Evolutionary conservation across 768 basidiomycete species (phyloP).

Genomic region (Russula sp.): DNA sequence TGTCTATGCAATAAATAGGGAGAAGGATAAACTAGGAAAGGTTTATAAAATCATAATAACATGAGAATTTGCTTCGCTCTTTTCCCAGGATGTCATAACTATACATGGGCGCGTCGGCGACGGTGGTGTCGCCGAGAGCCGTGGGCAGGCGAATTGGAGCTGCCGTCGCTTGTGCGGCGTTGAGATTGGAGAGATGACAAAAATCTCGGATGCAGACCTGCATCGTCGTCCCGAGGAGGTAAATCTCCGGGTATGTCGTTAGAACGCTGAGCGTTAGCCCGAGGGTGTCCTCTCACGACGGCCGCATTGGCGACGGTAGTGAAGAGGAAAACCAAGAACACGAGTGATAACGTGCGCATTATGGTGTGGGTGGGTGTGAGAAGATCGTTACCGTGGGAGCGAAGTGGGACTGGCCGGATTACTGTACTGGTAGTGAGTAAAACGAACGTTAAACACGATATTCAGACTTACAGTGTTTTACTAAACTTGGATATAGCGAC

Average conservation of each 20-base stretch:
- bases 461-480: background rate
- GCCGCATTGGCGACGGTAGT: slow-evolving; percentile 10
- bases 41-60: background rate
- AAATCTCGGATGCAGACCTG: background rate
- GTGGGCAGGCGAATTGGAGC: background rate
- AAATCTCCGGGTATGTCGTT: background rate
- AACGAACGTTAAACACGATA: background rate
- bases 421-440: background rate
- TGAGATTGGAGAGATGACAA: slow-evolving; percentile 5
- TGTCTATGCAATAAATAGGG: background rate
- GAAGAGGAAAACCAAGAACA: slow-evolving; percentile 11
- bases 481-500: background rate
- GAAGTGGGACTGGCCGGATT: background rate
- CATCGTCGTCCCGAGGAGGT: background rate
- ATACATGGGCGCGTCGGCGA: slow-evolving; percentile 23
- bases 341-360: slow-evolving; percentile 10
- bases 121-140: slow-evolving; percentile 11
- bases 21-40: background rate
- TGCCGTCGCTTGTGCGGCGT: background rate
- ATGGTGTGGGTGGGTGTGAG: background rate
- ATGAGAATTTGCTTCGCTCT: background rate
- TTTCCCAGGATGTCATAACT: background rate
- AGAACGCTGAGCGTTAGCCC: too few species aligned
- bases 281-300: background rate
- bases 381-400: background rate